phyloP scores from a whole-genome alignment of 371 early-diverging fungal species.

The Nematocida displodere region DNA sequence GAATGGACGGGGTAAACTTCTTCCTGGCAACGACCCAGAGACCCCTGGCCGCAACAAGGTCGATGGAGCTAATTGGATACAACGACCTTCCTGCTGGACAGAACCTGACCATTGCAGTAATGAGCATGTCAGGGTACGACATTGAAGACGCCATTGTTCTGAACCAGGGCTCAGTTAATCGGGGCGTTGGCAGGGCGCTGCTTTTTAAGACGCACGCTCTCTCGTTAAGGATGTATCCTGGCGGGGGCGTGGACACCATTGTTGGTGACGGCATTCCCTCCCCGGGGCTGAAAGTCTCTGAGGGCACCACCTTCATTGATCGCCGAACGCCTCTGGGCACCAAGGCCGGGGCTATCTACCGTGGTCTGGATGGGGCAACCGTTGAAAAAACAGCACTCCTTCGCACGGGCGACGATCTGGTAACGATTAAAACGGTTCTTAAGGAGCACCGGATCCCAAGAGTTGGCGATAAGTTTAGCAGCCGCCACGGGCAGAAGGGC shows the following conservation, averaged over 20 bases:
- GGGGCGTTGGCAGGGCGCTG: slow-evolving; percentile 94
- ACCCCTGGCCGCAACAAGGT: slow-evolving; percentile 93
- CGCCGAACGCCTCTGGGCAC: slow-evolving; percentile 73
- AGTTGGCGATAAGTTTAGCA: slow-evolving; percentile 97
- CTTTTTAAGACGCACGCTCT: slow-evolving; percentile 77
- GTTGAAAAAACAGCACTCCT: slow-evolving; percentile 75
- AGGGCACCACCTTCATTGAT: slow-evolving; percentile 72
- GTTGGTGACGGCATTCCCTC: slow-evolving; percentile 78
- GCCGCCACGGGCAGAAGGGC: slow-evolving; percentile 99
- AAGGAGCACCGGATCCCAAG: slow-evolving; percentile 92
- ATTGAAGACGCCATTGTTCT: slow-evolving; percentile 98
- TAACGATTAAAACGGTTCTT: slow-evolving; percentile 81
- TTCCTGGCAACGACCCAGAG: slow-evolving; percentile 91
- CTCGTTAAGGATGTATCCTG: slow-evolving; percentile 74
- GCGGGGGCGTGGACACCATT: slow-evolving; percentile 77
- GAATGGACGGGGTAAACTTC: slow-evolving; percentile 90
- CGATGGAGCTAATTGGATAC: slow-evolving; percentile 89
- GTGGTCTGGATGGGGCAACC: slow-evolving; percentile 55
- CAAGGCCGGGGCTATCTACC: slow-evolving; percentile 69
- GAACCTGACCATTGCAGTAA: slow-evolving; percentile 96
- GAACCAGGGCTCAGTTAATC: slow-evolving; percentile 89
- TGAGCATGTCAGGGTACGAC: slow-evolving; percentile 98
- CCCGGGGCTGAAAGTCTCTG: slow-evolving; percentile 74
- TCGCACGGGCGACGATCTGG: slow-evolving; percentile 82
- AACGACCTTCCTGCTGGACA: slow-evolving; percentile 96